Base-by-base conservation (phyloP, 2,329 filamentous ascomycete species). In the Xylaria sp. region DNA sequence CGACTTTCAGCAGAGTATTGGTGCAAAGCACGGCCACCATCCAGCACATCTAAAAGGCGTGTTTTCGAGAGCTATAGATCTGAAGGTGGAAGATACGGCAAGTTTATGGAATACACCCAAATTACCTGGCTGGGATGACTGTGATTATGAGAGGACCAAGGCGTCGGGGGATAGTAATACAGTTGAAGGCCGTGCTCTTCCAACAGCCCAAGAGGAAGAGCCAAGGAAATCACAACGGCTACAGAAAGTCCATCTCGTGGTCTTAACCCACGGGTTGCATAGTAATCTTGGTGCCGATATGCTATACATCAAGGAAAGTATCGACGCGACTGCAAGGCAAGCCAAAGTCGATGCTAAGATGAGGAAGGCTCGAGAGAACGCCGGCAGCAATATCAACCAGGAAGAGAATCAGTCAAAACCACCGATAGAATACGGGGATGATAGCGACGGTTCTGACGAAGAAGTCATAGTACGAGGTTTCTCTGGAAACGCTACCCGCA, bases 231-330 rank as follows among this genome's bases (percentile, higher is more conserved):
- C 53, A 76, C 79, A 49, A 69, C 91, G 89, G 77, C 86, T 86
- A 71, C 93, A 93, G 80, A 95, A 91, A 71, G 85, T 99, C 1
- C 96, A 99, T 77, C 83, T 99, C 47, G 96, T 99, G 27, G 85
- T 99, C 38, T 81, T 99, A 56, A 98, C 96, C 0, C 96, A 99
- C 81, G 96, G 96, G 0, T 80, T 99, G 69, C 96, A 99, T 79
- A 97, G 95, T 79, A 99, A 99, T 77, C 85, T 97, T 13, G 93
- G 96, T 5, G 92, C 94, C 25, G 96, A 99, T 77, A 97, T 99
- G 96, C 84, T 99, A 22, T 99, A 92, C 77, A 81, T 99, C 78
- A 99, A 99, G 77, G 96, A 99, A 80, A 97, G 93, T 79, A 98
- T 99, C 69, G 96, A 99, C 80, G 89, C 89, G 31, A 90, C 92